These are phyloP conservation scores for Umbilicus rupestris DNA, from an alignment of 164 flowering plant genomes.

Conservation along the genomic window DNA sequence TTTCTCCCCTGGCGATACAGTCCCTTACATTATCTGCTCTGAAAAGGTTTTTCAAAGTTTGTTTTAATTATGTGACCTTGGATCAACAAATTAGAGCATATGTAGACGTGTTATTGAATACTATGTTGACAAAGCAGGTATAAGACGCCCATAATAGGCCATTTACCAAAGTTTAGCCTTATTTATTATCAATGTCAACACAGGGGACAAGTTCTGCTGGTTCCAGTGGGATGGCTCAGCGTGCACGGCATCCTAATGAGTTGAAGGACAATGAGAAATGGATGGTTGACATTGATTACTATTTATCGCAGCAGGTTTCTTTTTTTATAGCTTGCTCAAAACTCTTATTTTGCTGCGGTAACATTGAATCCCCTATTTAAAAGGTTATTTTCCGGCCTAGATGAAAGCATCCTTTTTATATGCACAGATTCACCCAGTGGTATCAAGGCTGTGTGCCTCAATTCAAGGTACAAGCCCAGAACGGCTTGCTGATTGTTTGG, in stretches of 20 bases:
- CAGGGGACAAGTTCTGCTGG: constrained; percentile 53
- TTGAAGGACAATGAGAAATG: constrained; percentile 63
- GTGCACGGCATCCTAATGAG: constrained; percentile 99
- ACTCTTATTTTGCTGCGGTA: background rate
- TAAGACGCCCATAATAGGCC: background rate
- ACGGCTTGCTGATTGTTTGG: constrained; percentile 92
- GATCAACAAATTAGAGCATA: background rate
- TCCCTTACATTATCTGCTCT: constrained; percentile 85
- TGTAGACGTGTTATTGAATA: background rate
- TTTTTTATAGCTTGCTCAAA: background rate
- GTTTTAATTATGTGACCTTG: background rate
- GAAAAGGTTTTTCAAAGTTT: constrained; percentile 49
- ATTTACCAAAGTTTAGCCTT: background rate
- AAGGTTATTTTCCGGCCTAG: background rate
- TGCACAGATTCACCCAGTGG: constrained; percentile 90
- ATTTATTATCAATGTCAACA: background rate
- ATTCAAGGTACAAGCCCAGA: constrained; percentile 95
- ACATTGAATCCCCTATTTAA: background rate
- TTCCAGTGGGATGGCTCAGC: constrained; percentile 77
- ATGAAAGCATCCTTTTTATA: constrained; percentile 8
- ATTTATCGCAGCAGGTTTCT: constrained; percentile 86
- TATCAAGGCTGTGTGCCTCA: constrained; percentile 90
- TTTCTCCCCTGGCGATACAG: constrained; percentile 82
- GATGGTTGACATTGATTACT: constrained; percentile 92
- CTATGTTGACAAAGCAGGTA: background rate